These are phyloP conservation scores for Spinacia oleracea DNA, from an alignment of 179 eudicot species.

Conservation along the genomic window DNA sequence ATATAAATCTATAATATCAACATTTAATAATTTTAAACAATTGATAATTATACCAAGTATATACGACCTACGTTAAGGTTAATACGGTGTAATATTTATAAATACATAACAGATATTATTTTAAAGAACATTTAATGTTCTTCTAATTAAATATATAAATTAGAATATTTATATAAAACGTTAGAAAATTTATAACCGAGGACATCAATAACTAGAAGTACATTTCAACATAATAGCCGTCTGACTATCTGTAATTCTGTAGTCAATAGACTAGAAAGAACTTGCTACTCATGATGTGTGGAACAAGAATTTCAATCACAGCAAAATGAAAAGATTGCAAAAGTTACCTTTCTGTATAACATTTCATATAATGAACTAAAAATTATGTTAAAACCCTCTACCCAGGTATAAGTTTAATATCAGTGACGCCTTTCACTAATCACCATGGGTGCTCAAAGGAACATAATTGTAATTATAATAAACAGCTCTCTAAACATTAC, in stretches of 20 bases:
- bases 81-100: no score
- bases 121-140: no score
- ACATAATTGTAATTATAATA: neutral
- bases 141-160: no score
- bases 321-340: neutral
- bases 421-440: slow-evolving; percentile 2
- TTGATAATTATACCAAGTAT: no score
- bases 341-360: no score
- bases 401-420: neutral
- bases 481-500: neutral
- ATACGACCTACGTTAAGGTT: no score
- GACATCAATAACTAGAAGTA: neutral
- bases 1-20: no score
- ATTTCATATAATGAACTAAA: neutral
- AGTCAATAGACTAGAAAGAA: neutral
- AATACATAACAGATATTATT: no score
- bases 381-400: slow-evolving; percentile 4
- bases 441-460: neutral
- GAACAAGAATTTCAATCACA: neutral
- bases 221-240: neutral
- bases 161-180: no score
- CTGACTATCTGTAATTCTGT: no score
- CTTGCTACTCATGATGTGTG: neutral
- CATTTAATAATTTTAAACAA: no score
- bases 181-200: no score